Evolutionary conservation across 805 yeast species (phyloP), one percentile per base, ranked within the genome.

Genomic region (Wickerhamiella siamensis): DNA sequence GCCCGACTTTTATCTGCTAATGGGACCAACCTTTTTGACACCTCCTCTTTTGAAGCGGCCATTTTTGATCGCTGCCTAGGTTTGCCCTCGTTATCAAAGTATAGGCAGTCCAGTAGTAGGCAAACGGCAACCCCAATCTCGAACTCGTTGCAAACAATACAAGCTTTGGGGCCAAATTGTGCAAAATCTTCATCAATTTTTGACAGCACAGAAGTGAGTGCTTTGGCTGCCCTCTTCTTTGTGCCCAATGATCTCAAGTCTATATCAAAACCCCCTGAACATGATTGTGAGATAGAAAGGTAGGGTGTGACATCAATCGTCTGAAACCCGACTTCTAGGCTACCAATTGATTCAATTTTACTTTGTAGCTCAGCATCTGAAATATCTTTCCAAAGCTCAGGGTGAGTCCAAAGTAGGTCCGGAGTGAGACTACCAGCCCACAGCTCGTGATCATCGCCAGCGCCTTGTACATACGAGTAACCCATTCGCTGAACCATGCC

Each of bases 391-490:
- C 53, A 47, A 16, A 71, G 51, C 3, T 55, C 58, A 2, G 55
- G 39, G 44, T 70, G 53, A 3, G 53, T 40, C 93, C 94, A 83
- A 38, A 80, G 71, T 21, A 72, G 38, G 0, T 52, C 50, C 0
- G 87, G 75, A 1, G 66, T 69, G 24, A 83, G 57, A 0, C 67
- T 62, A 4, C 70, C 64, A 0, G 79, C 71, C 96, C 95, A 86
- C 9, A 78, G 63, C 52, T 86, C 96, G 56, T 86, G 94, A 52
- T 87, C 95, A 58, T 86, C 96, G 0, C 91, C 95, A 0, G 95
- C 91, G 1, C 96, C 96, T 58, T 84, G 95, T 1, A 84, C 81
- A 54, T 86, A 86, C 0, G 68, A 59, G 48, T 61, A 77, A 0
- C 75, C 78, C 6, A 57, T 45, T 38, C 67, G 51, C 38, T 61